phyloP scores from a whole-genome alignment of 176 grass and related monocot species.

The Cenchrus americanus region DNA sequence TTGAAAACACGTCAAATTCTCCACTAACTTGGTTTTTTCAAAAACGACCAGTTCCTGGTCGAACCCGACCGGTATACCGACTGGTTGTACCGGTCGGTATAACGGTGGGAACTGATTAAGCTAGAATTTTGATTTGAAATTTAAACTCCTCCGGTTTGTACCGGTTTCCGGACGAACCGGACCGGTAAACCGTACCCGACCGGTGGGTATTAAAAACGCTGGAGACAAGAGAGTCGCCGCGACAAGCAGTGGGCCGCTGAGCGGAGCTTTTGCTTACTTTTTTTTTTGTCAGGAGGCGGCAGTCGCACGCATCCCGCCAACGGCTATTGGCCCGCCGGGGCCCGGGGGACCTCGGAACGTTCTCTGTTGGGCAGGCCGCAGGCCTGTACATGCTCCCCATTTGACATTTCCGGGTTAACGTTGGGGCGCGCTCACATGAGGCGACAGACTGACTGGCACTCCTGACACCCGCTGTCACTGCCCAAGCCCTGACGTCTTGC shows the following conservation, averaged over 20 bases:
- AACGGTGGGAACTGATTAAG: too few species aligned
- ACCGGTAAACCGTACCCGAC: too few species aligned
- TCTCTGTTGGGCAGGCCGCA: constrained; percentile 33
- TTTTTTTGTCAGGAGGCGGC: neutral
- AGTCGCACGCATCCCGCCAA: constrained; percentile 11
- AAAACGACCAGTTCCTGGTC: too few species aligned
- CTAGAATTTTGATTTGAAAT: too few species aligned
- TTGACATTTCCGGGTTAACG: constrained; percentile 36
- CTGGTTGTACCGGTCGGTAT: too few species aligned
- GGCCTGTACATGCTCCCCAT: neutral
- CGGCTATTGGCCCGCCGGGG: constrained; percentile 30
- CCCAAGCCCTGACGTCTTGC: neutral
- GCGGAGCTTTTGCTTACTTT: neutral
- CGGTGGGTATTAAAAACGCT: too few species aligned
- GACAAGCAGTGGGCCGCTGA: constrained; percentile 14
- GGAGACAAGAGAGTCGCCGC: constrained; percentile 19
- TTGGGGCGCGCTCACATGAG: constrained; percentile 27
- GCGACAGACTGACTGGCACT: neutral
- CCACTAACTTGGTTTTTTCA: too few species aligned
- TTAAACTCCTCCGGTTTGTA: too few species aligned
- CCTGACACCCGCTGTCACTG: neutral
- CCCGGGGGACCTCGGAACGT: constrained; percentile 36
- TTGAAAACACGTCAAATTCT: too few species aligned
- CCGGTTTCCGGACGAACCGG: too few species aligned
- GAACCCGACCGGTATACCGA: too few species aligned